phyloP scores from a whole-genome alignment of 108 stramenopile genomes.

The Asterionellopsis glacialis region DNA sequence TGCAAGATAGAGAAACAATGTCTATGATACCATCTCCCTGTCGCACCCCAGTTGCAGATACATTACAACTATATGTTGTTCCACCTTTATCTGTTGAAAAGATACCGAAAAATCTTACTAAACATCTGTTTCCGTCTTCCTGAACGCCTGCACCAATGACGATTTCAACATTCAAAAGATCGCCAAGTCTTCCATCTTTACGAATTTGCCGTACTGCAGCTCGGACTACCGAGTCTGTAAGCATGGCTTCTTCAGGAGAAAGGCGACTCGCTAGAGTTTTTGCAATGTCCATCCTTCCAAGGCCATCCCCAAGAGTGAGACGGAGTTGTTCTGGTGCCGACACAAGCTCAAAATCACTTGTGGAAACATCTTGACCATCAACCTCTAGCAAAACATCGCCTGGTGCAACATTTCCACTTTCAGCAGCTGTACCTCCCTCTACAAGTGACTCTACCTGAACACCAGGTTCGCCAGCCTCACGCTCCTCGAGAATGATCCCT shows the following conservation, averaged over 20 bases:
- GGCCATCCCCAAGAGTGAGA: conserved; percentile 23
- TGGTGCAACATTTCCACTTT: conserved; percentile 42
- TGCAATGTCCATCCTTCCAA: conserved; percentile 30
- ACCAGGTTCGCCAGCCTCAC: conserved; percentile 76
- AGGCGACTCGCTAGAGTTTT: conserved; percentile 21
- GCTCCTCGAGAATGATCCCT: conserved; percentile 91
- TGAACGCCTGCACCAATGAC: conserved; percentile 25
- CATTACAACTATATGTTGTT: conserved; percentile 27
- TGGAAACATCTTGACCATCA: conserved; percentile 46
- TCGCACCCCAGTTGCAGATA: conserved; percentile 22
- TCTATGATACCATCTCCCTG: conserved; percentile 11
- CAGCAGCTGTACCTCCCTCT: conserved; percentile 59
- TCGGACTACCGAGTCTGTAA: conserved; percentile 26
- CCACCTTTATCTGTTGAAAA: conserved; percentile 30
- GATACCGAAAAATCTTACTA: conserved; percentile 38
- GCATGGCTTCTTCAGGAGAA: conserved; percentile 21
- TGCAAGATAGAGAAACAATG: conserved; percentile 27
- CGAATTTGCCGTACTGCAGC: conserved; percentile 23
- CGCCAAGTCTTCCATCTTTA: conserved; percentile 19
- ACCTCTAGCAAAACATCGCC: conserved; percentile 84
- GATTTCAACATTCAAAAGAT: conserved; percentile 28
- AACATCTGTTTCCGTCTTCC: conserved; percentile 8
- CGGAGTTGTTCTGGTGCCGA: neutral
- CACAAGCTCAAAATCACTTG: conserved; percentile 24
- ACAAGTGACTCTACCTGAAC: conserved; percentile 76